Evolutionary conservation across 2,329 filamentous ascomycete species (phyloP), one percentile per base, ranked within the genome.

Genomic region (Hypocrella siamensis): DNA sequence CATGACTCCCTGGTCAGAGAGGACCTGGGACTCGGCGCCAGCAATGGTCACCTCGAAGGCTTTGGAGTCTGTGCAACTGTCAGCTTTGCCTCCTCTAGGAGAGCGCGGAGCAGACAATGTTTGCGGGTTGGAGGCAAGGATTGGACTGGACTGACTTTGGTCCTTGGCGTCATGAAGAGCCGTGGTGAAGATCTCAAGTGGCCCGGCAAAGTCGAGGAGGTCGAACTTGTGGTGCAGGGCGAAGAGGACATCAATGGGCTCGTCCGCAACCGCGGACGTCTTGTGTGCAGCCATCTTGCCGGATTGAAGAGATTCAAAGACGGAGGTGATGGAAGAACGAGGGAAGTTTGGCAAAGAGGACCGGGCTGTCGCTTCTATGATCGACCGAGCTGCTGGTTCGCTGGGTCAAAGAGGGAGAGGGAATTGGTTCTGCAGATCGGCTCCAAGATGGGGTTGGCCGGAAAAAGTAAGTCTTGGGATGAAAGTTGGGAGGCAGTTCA

Each of bases 1-100:
- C 44, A 74, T 64, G 48, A 78, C 67, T 42, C 80, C 80, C 53
- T 84, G 63, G 26, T 58, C 52, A 17, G 68, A 70, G 31, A 73
- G 47, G 28, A 70, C 60, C 53, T 68, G 62, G 44, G 63, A 54
- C 44, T 73, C 67, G 38, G 57, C 56, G 19, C 55, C 60, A 22
- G 63, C 65, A 39, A 73, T 54, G 43, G 68, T 73, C 46, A 66
- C 57, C 36, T 73, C 67, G 47, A 75, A 75, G 32, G 69, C 70
- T 45, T 64, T 67, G 49, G 59, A 59, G 38, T 51, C 68, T 73
- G 31, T 11, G 11, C 17, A n/a, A 21, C 24, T 22, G 28, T 19
- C 26, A n/a, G 25, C 11, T 26, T 36, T 30, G 38, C 36, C 22
- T 26, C 12, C 32, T 28, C 17, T 10, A 26, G 7, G n/a, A 14